Conservation (phyloP, 108 stramenopile species). For the Bacterosira constricta region DNA sequence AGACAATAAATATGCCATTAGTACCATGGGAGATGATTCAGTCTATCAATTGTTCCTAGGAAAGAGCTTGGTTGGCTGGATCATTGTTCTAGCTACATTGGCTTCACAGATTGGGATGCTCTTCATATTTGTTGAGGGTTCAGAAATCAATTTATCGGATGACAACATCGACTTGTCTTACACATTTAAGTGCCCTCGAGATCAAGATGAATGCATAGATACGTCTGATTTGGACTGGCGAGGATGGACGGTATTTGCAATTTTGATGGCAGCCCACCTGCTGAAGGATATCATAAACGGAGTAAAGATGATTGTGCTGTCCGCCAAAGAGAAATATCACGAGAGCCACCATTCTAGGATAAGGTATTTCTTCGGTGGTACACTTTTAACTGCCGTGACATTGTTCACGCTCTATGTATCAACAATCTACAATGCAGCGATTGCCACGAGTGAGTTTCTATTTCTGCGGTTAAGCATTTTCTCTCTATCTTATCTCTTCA, state of each 20-base stretch:
- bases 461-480: neutral
- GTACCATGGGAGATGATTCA: neutral
- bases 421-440: constrained; percentile 11
- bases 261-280: constrained; percentile 10
- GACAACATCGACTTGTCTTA: neutral
- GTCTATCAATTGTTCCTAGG: neutral
- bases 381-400: neutral
- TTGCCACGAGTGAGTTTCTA: constrained; percentile 1
- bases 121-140: neutral
- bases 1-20: neutral
- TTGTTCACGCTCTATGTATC: constrained; percentile 2
- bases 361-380: neutral
- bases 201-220: neutral
- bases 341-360: neutral
- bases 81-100: neutral
- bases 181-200: constrained; percentile 10
- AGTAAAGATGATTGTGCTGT: constrained; percentile 1
- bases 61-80: neutral
- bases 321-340: constrained; percentile 4
- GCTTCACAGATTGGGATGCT: neutral
- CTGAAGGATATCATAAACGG: constrained; percentile 9
- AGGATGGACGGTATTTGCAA: constrained; percentile 9
- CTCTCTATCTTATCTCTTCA: neutral
- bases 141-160: neutral
- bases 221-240: neutral